Evolutionary conservation across 2,329 filamentous ascomycete genomes (phyloP).

Genomic region (Fusarium drepaniforme): DNA sequence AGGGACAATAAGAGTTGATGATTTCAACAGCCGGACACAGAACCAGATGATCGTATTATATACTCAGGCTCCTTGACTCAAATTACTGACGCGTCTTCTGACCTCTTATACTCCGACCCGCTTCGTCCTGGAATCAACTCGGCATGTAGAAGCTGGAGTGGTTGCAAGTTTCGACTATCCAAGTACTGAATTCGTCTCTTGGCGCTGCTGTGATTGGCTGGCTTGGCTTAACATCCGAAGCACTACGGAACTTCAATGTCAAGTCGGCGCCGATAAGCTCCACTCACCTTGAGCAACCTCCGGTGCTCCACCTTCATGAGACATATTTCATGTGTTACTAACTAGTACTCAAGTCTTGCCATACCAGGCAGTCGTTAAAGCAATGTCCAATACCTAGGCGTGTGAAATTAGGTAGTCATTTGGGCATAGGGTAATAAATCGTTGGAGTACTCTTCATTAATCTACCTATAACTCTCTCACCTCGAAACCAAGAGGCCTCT

Average conservation of each 20-base stretch:
- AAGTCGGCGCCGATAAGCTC: conserved; percentile 12
- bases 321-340: background rate
- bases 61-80: background rate
- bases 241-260: conserved; percentile 24
- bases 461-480: background rate
- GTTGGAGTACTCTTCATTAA: background rate
- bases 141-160: background rate
- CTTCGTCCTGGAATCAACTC: conserved; percentile 12
- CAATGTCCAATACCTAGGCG: background rate
- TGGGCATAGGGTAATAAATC: background rate
- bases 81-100: background rate
- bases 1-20: background rate
- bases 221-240: conserved; percentile 33
- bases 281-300: conserved; percentile 5
- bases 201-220: conserved; percentile 35
- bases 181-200: conserved; percentile 29
- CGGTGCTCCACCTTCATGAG: background rate
- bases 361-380: background rate
- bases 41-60: conserved; percentile 4
- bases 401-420: background rate
- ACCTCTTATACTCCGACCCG: conserved; percentile 1
- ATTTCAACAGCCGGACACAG: background rate
- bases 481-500: conserved; percentile 9
- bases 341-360: background rate
- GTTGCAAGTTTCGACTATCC: background rate